Percentiles rank a stretch among this genome's conserved stretches.
phyloP scores from a whole-genome alignment of 371 early-diverging fungal species.

The Mortierella sp. region DNA sequence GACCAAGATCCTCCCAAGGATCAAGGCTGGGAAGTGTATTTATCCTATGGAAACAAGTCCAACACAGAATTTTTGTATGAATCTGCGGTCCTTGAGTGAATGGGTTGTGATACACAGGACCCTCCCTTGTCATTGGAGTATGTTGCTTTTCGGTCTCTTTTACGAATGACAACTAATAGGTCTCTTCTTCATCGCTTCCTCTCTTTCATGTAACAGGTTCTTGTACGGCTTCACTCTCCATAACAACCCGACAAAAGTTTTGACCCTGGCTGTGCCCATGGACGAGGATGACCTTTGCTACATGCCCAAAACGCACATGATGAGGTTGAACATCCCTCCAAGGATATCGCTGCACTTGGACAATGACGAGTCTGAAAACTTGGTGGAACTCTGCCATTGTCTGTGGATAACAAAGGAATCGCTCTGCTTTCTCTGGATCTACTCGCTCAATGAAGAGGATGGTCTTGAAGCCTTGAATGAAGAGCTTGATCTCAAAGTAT shows the following conservation, averaged over 20 bases:
- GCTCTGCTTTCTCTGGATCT: slow-evolving; percentile 40
- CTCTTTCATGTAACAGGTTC: slow-evolving; percentile 17
- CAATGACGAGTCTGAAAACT: slow-evolving; percentile 3
- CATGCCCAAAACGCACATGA: slow-evolving; percentile 52
- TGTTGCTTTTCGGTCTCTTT: too few species aligned
- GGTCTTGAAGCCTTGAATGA: slow-evolving; percentile 34
- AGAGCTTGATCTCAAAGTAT: slow-evolving; percentile 18
- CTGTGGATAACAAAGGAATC: slow-evolving; percentile 39
- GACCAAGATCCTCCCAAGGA: background rate
- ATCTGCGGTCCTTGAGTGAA: background rate
- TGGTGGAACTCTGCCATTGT: slow-evolving; percentile 30
- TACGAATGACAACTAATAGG: background rate
- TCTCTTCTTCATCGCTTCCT: background rate
- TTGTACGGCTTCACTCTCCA: slow-evolving; percentile 38
- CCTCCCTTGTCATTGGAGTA: background rate
- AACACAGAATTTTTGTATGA: slow-evolving; percentile 70
- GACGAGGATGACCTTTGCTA: slow-evolving; percentile 43
- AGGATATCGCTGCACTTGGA: slow-evolving; percentile 26
- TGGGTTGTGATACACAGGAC: background rate
- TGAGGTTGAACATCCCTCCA: slow-evolving; percentile 35
- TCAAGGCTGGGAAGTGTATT: slow-evolving; percentile 45
- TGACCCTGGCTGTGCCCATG: slow-evolving; percentile 41
- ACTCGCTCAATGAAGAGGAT: slow-evolving; percentile 41
- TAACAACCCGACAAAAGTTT: slow-evolving; percentile 29
- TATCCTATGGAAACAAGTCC: slow-evolving; percentile 71